A percentile compares a stretch with the other conserved stretches of the same genome.
These are phyloP conservation scores for Cokeromyces recurvatus DNA, from an alignment of 371 early-diverging fungal species.

Conservation along the genomic window DNA sequence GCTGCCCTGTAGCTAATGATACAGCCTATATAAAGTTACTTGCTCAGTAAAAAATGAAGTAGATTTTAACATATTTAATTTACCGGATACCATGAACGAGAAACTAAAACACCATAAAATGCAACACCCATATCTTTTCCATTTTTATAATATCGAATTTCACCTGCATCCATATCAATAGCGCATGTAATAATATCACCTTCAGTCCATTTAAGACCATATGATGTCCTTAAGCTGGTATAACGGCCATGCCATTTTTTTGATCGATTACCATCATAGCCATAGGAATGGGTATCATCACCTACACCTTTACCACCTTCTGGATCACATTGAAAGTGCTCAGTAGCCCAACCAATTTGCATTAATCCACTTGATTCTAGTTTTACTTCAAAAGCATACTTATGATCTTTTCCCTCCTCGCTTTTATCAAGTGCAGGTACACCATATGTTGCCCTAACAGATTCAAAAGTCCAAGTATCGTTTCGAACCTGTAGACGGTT, in stretches of 20 bases:
- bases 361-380: slow-evolving; percentile 58
- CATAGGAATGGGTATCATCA: slow-evolving; percentile 64
- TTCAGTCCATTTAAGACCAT: slow-evolving; percentile 59
- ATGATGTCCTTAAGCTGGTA: slow-evolving; percentile 20
- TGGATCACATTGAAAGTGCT: slow-evolving; percentile 50
- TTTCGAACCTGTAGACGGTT: slow-evolving; percentile 32
- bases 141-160: slow-evolving; percentile 57
- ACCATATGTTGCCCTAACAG: slow-evolving; percentile 42
- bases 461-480: slow-evolving; percentile 72
- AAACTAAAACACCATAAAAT: slow-evolving; percentile 42
- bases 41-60: too few species aligned
- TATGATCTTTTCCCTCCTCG: slow-evolving; percentile 15
- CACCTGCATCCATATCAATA: slow-evolving; percentile 55
- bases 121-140: slow-evolving; percentile 66
- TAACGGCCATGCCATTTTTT: slow-evolving; percentile 68
- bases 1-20: slow-evolving; percentile 40
- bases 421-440: slow-evolving; percentile 11
- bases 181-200: slow-evolving; percentile 60
- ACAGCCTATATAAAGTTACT: slow-evolving; percentile 21
- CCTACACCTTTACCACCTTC: slow-evolving; percentile 74
- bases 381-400: slow-evolving; percentile 58
- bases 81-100: slow-evolving; percentile 57
- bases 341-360: slow-evolving; percentile 71
- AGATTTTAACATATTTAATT: too few species aligned
- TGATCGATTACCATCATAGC: slow-evolving; percentile 63